Conservation (phyloP, 2,329 filamentous ascomycete genomes). For the Pseudocercospora fijiensis region DNA sequence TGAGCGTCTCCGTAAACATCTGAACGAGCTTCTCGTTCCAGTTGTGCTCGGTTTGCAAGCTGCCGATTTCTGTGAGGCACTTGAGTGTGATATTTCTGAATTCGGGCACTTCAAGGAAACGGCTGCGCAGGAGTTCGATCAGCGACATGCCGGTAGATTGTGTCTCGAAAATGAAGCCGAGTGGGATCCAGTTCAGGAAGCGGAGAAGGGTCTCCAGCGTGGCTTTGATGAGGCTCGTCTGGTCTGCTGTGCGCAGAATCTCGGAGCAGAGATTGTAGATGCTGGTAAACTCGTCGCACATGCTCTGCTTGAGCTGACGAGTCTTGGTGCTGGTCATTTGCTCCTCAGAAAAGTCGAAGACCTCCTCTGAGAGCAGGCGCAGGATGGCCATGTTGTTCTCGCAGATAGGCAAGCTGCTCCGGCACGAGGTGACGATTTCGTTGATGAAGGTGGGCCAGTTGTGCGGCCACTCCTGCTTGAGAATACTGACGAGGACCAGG, state of each 20-base stretch:
- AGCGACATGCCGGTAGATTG: conserved; percentile 60
- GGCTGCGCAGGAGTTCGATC: conserved; percentile 88
- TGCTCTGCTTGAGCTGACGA: conserved; percentile 92
- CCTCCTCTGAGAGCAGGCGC: conserved; percentile 90
- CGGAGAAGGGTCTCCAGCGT: conserved; percentile 92
- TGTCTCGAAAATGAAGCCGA: conserved; percentile 98
- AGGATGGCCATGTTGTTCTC: conserved; percentile 99
- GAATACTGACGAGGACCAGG: conserved; percentile 90
- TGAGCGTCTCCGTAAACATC: conserved; percentile 97
- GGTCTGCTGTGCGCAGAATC: conserved; percentile 84
- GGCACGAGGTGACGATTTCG: conserved; percentile 95
- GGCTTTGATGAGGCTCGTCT: conserved; percentile 88
- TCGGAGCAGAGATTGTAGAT: conserved; percentile 98
- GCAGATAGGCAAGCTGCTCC: conserved; percentile 93
- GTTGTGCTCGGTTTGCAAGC: conserved; percentile 78
- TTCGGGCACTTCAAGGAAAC: conserved; percentile 89
- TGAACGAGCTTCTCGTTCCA: conserved; percentile 95
- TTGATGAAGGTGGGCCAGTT: conserved; percentile 99
- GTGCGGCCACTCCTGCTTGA: conserved; percentile 99
- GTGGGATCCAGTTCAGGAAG: conserved; percentile 98
- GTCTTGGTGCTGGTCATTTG: conserved; percentile 99
- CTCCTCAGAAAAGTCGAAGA: conserved; percentile 97
- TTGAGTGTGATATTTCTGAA: conserved; percentile 97
- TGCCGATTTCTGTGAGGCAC: conserved; percentile 94
- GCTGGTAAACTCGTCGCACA: conserved; percentile 97